Percentiles rank a stretch among this genome's conserved stretches.
phyloP scores from a whole-genome alignment of 2,329 filamentous ascomycete genomes.

The Pseudogymnoascus sp. region DNA sequence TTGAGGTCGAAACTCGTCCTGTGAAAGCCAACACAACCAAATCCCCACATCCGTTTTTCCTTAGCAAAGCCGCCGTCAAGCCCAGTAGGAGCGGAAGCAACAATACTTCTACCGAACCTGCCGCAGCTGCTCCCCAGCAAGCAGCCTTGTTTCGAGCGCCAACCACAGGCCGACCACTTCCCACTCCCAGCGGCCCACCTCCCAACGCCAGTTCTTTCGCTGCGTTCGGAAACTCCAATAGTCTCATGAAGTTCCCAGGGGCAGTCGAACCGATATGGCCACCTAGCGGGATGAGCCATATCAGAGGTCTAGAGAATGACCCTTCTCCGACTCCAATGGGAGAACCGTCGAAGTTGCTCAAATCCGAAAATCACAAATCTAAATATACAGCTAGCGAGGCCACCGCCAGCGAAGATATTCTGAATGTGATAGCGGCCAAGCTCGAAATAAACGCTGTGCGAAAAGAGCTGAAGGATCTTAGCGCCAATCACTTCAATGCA shows the following conservation, averaged over 20 bases:
- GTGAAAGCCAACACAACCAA: neutral
- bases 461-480: constrained; percentile 18
- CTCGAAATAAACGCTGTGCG: constrained; percentile 8
- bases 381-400: constrained; percentile 27
- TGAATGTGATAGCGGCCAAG: constrained; percentile 19
- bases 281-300: constrained; percentile 55
- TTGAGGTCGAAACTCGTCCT: constrained; percentile 8
- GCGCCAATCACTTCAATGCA: constrained; percentile 34
- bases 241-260: constrained; percentile 55
- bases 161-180: constrained; percentile 17
- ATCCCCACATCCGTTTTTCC: constrained; percentile 60
- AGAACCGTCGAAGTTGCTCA: neutral
- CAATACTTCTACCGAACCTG: constrained; percentile 30
- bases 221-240: constrained; percentile 19
- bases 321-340: neutral
- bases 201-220: neutral
- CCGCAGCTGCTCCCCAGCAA: constrained; percentile 36
- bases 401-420: constrained; percentile 24
- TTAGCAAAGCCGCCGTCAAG: constrained; percentile 43
- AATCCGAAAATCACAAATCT: constrained; percentile 22
- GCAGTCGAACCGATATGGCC: constrained; percentile 67
- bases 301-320: constrained; percentile 42
- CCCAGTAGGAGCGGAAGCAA: constrained; percentile 15
- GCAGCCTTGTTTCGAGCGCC: neutral
- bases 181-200: constrained; percentile 17